Evolutionary conservation across 768 basidiomycete genomes (phyloP).

Genomic region (Boletus patriciae): DNA sequence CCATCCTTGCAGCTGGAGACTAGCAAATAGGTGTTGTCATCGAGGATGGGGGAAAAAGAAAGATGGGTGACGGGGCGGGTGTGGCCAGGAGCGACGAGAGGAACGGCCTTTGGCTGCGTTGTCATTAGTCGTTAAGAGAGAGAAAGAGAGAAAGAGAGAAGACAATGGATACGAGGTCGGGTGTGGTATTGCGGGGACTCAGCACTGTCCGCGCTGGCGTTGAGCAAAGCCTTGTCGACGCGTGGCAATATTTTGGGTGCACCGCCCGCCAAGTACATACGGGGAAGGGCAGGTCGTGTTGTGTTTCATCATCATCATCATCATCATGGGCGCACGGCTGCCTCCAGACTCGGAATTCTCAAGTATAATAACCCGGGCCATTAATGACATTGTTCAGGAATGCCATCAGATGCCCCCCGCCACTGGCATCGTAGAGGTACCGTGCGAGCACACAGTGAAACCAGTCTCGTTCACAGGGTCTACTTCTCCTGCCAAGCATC

Average conservation of each 20-base stretch:
- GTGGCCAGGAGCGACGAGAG: constrained; percentile 83
- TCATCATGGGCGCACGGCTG: too few species aligned
- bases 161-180: not conserved
- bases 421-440: not conserved
- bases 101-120: constrained; percentile 62
- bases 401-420: not conserved
- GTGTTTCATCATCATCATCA: too few species aligned
- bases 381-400: too few species aligned
- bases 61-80: constrained; percentile 91
- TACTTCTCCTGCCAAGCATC: too few species aligned
- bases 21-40: constrained; percentile 84
- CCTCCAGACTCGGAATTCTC: not conserved
- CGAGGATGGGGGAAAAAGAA: constrained; percentile 83
- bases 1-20: constrained; percentile 99
- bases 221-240: constrained; percentile 14
- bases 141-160: not conserved
- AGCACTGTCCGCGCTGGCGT: constrained; percentile 41
- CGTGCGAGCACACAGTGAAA: too few species aligned
- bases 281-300: not conserved
- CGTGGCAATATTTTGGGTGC: constrained; percentile 14
- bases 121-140: constrained; percentile 54
- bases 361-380: too few species aligned
- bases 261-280: not conserved
- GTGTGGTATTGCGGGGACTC: constrained; percentile 42
- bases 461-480: too few species aligned